These are phyloP conservation scores for Ascobolus immersus DNA, from an alignment of 495 filamentous ascomycete genomes.

Conservation along the genomic window DNA sequence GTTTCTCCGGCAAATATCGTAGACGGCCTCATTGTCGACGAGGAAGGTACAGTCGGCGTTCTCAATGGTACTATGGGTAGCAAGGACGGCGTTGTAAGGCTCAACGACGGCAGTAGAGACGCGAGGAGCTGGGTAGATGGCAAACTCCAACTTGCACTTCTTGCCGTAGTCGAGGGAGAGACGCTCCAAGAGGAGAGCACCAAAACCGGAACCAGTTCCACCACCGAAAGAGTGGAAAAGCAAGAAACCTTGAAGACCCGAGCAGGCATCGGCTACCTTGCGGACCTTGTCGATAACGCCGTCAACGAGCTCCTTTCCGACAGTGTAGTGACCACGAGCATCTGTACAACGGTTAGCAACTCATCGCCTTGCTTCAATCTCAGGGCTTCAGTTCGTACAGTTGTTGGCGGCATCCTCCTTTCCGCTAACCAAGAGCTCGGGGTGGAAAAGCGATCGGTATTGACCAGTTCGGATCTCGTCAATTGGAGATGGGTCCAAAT, in stretches of 20 bases:
- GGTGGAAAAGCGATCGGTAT: slow-evolving; percentile 74
- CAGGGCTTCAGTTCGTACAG: slow-evolving; percentile 18
- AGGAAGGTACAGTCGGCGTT: slow-evolving; percentile 99
- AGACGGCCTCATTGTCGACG: slow-evolving; percentile 99
- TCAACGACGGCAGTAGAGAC: slow-evolving; percentile 93
- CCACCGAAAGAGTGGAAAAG: slow-evolving; percentile 99
- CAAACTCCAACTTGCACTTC: slow-evolving; percentile 99
- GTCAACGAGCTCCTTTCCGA: slow-evolving; percentile 96
- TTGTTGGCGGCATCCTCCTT: slow-evolving; percentile 93
- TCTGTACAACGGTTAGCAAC: slow-evolving; percentile 8
- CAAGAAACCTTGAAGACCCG: slow-evolving; percentile 91
- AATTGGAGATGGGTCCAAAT: slow-evolving; percentile 71
- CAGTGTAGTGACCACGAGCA: slow-evolving; percentile 93
- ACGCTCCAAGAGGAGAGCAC: slow-evolving; percentile 91
- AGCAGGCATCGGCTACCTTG: slow-evolving; percentile 79
- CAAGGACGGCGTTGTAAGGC: slow-evolving; percentile 97
- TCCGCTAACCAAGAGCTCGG: slow-evolving; percentile 63
- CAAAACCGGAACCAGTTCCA: slow-evolving; percentile 94
- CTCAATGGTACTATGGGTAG: slow-evolving; percentile 95
- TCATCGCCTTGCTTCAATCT: neutral
- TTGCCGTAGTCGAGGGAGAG: slow-evolving; percentile 95
- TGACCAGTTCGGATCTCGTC: slow-evolving; percentile 69
- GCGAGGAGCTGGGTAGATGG: slow-evolving; percentile 91
- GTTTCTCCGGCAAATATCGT: slow-evolving; percentile 96
- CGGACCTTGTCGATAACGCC: slow-evolving; percentile 90